A percentile compares a stretch with the other conserved stretches of the same genome.
Evolutionary conservation across 805 yeast species (phyloP).

Genomic region (Barnettozyma salicaria): DNA sequence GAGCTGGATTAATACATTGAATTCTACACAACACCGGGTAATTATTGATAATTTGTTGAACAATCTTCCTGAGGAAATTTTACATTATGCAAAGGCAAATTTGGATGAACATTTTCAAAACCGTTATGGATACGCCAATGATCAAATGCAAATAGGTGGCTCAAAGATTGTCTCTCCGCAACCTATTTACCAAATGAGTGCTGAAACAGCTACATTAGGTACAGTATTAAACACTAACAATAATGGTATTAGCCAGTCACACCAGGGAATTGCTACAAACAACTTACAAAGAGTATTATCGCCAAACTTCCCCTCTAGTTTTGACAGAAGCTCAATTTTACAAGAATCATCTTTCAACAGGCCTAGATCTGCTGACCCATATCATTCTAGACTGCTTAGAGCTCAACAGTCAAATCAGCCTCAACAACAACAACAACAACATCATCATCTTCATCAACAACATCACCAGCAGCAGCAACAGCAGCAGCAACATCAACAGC

Average conservation of each 20-base stretch:
- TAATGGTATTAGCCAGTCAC: constrained; percentile 35
- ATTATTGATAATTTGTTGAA: constrained; percentile 50
- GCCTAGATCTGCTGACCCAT: constrained; percentile 40
- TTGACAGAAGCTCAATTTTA: constrained; percentile 16
- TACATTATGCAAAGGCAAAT: constrained; percentile 43
- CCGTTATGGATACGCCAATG: not conserved
- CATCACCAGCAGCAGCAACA: too few species aligned
- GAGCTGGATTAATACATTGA: constrained; percentile 45
- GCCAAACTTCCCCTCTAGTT: constrained; percentile 19
- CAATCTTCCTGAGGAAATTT: constrained; percentile 44
- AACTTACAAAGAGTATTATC: constrained; percentile 29
- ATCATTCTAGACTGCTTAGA: constrained; percentile 15
- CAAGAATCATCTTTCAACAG: constrained; percentile 27
- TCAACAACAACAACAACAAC: constrained; percentile 4
- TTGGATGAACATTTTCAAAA: constrained; percentile 31
- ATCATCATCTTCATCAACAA: too few species aligned
- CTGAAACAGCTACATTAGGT: constrained; percentile 35
- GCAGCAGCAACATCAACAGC: too few species aligned
- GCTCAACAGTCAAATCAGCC: constrained; percentile 7
- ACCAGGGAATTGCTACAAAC: constrained; percentile 26
- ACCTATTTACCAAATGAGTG: constrained; percentile 23
- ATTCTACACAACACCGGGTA: constrained; percentile 44
- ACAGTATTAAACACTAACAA: constrained; percentile 28
- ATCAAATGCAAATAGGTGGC: not conserved
- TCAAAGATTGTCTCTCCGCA: constrained; percentile 18